Evolutionary conservation across 2,329 filamentous ascomycete species (phyloP).

Genomic region (Hypomyces perniciosus): DNA sequence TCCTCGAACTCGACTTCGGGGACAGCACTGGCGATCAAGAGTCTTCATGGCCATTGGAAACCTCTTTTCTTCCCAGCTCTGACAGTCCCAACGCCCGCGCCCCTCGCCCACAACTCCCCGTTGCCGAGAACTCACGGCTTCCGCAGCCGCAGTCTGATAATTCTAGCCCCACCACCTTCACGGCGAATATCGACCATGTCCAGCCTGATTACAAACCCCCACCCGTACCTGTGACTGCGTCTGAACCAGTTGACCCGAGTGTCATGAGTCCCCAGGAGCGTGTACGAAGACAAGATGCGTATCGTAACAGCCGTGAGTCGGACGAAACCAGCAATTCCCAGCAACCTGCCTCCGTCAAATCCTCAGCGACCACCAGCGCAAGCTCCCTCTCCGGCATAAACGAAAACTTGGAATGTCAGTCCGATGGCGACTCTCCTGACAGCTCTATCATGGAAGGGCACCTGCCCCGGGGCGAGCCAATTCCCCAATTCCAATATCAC

Average conservation of each 20-base stretch:
- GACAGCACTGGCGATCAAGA: constrained; percentile 18
- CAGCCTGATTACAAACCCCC: constrained; percentile 15
- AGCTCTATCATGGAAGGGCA: constrained; percentile 46
- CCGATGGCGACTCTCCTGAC: constrained; percentile 40
- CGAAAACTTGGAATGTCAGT: constrained; percentile 40
- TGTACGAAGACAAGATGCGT: constrained; percentile 29
- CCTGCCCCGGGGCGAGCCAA: constrained; percentile 35
- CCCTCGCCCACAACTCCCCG: not conserved
- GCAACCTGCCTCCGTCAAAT: constrained; percentile 43
- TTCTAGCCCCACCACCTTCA: constrained; percentile 8
- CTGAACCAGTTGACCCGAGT: constrained; percentile 27
- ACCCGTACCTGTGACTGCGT: constrained; percentile 12
- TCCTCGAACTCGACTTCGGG: constrained; percentile 21
- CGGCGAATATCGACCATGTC: constrained; percentile 14
- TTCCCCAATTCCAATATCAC: constrained; percentile 58
- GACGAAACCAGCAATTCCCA: constrained; percentile 44
- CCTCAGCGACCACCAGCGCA: constrained; percentile 49
- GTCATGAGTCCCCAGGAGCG: constrained; percentile 27
- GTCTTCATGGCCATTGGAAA: constrained; percentile 2
- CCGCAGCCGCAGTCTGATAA: constrained; percentile 4
- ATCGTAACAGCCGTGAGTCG: constrained; percentile 48
- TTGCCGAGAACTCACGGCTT: constrained; percentile 7
- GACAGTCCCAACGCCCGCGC: not conserved
- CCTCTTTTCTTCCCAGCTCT: not conserved
- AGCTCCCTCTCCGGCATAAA: constrained; percentile 49